Percentiles rank a stretch among this genome's conserved stretches.
phyloP scores from a whole-genome alignment of 805 yeast genomes.

The Starmera pachycereana region DNA sequence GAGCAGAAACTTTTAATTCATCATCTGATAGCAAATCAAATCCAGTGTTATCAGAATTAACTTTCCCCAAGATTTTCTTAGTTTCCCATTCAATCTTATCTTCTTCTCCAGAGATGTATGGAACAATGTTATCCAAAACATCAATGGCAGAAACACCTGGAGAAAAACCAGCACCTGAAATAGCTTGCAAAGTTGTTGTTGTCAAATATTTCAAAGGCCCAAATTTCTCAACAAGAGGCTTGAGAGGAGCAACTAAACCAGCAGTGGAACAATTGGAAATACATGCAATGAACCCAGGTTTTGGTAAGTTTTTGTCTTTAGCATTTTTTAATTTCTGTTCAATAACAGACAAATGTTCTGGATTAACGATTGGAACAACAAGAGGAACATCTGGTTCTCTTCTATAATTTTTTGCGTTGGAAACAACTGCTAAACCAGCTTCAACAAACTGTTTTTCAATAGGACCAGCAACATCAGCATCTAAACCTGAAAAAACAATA shows the following conservation, averaged over 20 bases:
- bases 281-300: slow-evolving; percentile 82
- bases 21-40: slow-evolving; percentile 52
- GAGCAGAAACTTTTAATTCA: slow-evolving; percentile 83
- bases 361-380: slow-evolving; percentile 90
- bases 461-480: slow-evolving; percentile 86
- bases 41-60: slow-evolving; percentile 40
- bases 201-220: slow-evolving; percentile 87
- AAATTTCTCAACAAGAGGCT: slow-evolving; percentile 81
- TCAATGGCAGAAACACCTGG: slow-evolving; percentile 98
- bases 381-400: slow-evolving; percentile 81
- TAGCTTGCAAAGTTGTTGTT: slow-evolving; percentile 91
- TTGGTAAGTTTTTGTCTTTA: slow-evolving; percentile 40
- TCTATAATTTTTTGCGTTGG: slow-evolving; percentile 95
- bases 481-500: slow-evolving; percentile 89
- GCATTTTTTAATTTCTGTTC: slow-evolving; percentile 48
- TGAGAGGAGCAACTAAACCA: slow-evolving; percentile 91
- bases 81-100: slow-evolving; percentile 99
- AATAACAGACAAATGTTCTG: slow-evolving; percentile 75
- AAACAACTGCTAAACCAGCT: slow-evolving; percentile 74
- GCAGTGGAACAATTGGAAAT: slow-evolving; percentile 98
- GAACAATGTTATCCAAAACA: slow-evolving; percentile 87
- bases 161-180: slow-evolving; percentile 96
- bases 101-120: slow-evolving; percentile 93
- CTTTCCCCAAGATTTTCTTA: slow-evolving; percentile 75
- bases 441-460: slow-evolving; percentile 80